Evolutionary conservation across 331 rosid species (phyloP), one percentile per base, ranked within the genome.

Genomic region (Telfairia occidentalis): DNA sequence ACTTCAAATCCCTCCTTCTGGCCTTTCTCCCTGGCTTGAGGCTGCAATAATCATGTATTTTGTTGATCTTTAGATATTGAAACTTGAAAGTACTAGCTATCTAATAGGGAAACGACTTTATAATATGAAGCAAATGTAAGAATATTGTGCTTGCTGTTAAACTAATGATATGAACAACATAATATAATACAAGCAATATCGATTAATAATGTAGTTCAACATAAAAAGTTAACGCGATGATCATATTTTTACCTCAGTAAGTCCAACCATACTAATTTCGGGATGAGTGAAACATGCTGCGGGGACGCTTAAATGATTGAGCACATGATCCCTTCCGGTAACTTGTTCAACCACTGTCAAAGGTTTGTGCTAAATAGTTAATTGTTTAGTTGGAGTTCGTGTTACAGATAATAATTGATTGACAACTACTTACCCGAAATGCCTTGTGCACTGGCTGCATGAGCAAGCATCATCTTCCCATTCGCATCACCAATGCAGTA

Each of bases 401-500:
- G 24, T 18, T 29, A 58, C 24, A 9, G 15, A 26, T 75, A 32
- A 42, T 11, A n/a, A 37, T 42, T 58, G 58, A 11, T 7, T 26
- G 49, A 77, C 52, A 55, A 38, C 42, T 63, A 59, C 76, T 76
- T 71, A 86, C 99, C 99, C 65, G 97, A 95, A 86, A 95, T 95
- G 82, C 99, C 99, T 84, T 95, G 99, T 28, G 99, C 99, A 70
- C 99, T 95, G 77, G 99, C 97, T 74, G 97, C 97, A 88, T 95
- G 99, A 83, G 99, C 99, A 86, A 95, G 96, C 99, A 95, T 95
- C 99, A 95, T 95, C 87, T 95, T 95, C 77, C 97, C 99, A 79
- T 95, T 95, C 61, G 99, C 99, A 80, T 95, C 99, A 52, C 99
- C 99, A 77, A 95, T 95, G 85, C 99, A 95, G 82, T 75, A 92